Base-by-base conservation (phyloP, 139 green algal genomes). In the Chlamydomonas sp. region DNA sequence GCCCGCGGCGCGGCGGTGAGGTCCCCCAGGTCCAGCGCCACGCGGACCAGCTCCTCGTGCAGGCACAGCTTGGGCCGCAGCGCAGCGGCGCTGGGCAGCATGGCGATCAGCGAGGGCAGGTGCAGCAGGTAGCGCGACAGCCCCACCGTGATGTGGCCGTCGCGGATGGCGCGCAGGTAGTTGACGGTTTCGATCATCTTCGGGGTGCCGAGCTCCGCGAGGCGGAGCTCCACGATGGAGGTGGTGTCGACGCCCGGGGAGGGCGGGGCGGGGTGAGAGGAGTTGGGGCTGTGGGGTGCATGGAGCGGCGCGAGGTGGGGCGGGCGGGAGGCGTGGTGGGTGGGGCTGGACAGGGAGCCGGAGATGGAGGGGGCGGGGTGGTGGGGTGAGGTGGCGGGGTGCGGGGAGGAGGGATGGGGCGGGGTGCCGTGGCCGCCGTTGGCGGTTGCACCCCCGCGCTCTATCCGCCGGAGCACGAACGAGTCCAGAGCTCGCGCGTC, bases 1-100 rank as follows among this genome's bases (percentile, higher is more conserved):
- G 83, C 83, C 14, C 66, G 76, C n/a, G 73, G 73, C 49, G 73
- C 63, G 2, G 74, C 74, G 1, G 83, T 88, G 62, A 88, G 77
- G 75, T 88, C 83, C 1, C 63, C 83, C 73, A 76, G 49, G 74
- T 88, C 83, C 73, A 88, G 57, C 8, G 73, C 61, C 15, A 81
- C 73, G 49, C 83, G 83, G 73, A 88, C 83, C 83, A 88, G 83
- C 83, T 88, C 83, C 73, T 81, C 74, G 57, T 73, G 73, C 59
- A 88, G 83, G 2, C 14, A 10, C 63, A 88, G 75, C 83, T 88
- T 88, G 83, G 83, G 83, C 63, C 83, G 74, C 73, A 88, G 74
- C 82, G 82, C 71, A 16, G 82, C 79, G 82, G 82, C 73, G 75
- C 59, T 82, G 62, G 74, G 83, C 73, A 88, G 63, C 74, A 88